These are phyloP conservation scores for Vigna mungo DNA, from an alignment of 306 rosid species.

Conservation along the genomic window DNA sequence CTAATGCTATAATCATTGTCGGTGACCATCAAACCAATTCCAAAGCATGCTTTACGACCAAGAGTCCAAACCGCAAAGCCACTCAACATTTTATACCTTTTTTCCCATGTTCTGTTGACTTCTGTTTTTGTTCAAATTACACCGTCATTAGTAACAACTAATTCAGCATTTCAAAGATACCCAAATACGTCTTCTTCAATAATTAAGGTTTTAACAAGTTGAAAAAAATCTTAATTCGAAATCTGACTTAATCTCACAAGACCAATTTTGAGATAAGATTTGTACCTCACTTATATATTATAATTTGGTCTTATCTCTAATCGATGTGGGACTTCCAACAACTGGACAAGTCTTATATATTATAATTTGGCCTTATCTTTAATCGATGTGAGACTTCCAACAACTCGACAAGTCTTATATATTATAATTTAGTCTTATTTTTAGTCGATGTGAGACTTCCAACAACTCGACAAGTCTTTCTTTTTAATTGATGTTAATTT, in stretches of 20 bases:
- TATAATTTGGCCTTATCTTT: too few species aligned
- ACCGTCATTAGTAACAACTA: background rate
- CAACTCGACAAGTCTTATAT: too few species aligned
- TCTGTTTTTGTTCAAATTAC: constrained; percentile 4
- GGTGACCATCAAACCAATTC: constrained; percentile 25
- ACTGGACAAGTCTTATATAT: too few species aligned
- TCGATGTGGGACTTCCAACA: too few species aligned
- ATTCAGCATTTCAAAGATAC: background rate
- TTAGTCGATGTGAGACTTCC: too few species aligned
- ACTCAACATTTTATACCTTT: background rate
- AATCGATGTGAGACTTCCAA: too few species aligned
- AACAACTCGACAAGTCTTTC: background rate
- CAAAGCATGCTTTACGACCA: constrained; percentile 32
- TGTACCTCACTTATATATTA: too few species aligned
- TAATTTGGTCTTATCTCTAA: too few species aligned
- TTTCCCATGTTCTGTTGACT: background rate
- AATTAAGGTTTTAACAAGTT: background rate
- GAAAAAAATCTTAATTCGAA: background rate
- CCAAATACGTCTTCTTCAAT: background rate
- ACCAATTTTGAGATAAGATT: too few species aligned
- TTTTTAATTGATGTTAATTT: background rate
- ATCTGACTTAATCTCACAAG: too few species aligned
- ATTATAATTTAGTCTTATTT: too few species aligned
- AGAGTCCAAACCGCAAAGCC: constrained; percentile 16
- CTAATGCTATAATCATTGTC: constrained; percentile 27